Evolutionary conservation across 2,329 filamentous ascomycete genomes (phyloP).

Genomic region (Alternaria burnsii): DNA sequence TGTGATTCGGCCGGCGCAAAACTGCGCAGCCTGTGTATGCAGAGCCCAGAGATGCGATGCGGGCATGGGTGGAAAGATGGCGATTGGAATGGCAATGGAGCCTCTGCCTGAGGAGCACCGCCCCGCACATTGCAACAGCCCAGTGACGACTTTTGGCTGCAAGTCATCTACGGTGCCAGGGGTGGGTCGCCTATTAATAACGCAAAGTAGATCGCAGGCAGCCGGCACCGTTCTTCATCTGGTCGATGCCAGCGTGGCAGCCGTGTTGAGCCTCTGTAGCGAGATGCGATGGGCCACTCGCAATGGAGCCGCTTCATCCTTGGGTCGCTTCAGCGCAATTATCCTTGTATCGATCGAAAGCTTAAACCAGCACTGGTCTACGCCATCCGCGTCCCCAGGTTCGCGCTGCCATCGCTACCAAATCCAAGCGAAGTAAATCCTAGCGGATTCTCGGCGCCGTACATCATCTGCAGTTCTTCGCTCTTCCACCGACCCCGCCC

Average conservation of each 20-base stretch:
- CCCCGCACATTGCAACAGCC: conserved; percentile 10
- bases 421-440: conserved; percentile 29
- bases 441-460: conserved; percentile 29
- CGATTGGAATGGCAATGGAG: not conserved
- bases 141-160: conserved; percentile 21
- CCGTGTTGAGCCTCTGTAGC: conserved; percentile 33
- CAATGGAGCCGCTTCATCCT: conserved; percentile 22
- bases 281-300: conserved; percentile 40
- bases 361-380: conserved; percentile 40
- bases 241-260: conserved; percentile 36
- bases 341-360: conserved; percentile 41
- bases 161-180: conserved; percentile 22
- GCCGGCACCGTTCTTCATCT: conserved; percentile 18
- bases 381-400: conserved; percentile 29
- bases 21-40: not conserved
- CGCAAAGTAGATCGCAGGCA: conserved; percentile 35
- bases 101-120: not conserved
- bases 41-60: conserved; percentile 1
- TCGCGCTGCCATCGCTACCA: conserved; percentile 31
- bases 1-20: conserved; percentile 14
- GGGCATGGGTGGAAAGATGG: not conserved
- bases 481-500: conserved; percentile 26
- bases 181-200: conserved; percentile 35
- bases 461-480: conserved; percentile 30
- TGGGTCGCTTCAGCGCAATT: conserved; percentile 7